These are phyloP conservation scores for Kluyveromyces sp. DNA, from an alignment of 1,139 yeast genomes.

Conservation along the genomic window DNA sequence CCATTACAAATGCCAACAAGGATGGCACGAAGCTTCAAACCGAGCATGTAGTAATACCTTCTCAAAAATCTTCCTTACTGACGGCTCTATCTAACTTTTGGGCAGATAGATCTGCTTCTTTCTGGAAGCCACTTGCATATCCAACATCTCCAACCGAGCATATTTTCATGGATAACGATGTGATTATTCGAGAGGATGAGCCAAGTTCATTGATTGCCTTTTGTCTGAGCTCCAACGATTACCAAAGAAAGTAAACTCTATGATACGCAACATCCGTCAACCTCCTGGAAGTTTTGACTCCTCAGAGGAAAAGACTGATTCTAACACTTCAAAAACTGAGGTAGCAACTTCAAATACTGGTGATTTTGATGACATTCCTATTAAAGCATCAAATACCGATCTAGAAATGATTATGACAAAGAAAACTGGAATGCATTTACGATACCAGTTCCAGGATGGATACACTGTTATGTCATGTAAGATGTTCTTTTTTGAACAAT, in stretches of 20 bases:
- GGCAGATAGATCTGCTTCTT: constrained; percentile 95
- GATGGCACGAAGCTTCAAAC: constrained; percentile 14
- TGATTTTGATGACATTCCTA: constrained; percentile 3
- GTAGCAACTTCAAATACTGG: constrained; percentile 1
- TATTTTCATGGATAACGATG: constrained; percentile 88
- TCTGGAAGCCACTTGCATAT: constrained; percentile 89
- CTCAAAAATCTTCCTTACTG: constrained; percentile 71
- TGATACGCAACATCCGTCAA: constrained; percentile 1
- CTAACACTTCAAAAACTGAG: constrained; percentile 8
- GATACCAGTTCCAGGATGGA: constrained; percentile 86
- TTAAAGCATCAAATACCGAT: constrained; percentile 8
- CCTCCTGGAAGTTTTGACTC: constrained; percentile 6
- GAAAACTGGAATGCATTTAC: constrained; percentile 79
- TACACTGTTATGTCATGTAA: constrained; percentile 80
- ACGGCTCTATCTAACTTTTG: constrained; percentile 85
- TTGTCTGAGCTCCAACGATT: constrained; percentile 80
- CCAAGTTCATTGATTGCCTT: constrained; percentile 93
- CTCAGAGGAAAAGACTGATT: constrained; percentile 8
- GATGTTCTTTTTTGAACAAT: constrained; percentile 91
- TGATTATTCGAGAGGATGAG: constrained; percentile 92
- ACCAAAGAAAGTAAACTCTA: constrained; percentile 46
- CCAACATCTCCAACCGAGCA: constrained; percentile 80
- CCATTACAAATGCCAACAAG: constrained; percentile 20
- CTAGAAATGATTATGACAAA: constrained; percentile 70
- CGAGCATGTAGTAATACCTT: constrained; percentile 23